These are phyloP conservation scores for Cryptococcus wingfieldii DNA, from an alignment of 1,284 basidiomycete species.

Conservation along the genomic window DNA sequence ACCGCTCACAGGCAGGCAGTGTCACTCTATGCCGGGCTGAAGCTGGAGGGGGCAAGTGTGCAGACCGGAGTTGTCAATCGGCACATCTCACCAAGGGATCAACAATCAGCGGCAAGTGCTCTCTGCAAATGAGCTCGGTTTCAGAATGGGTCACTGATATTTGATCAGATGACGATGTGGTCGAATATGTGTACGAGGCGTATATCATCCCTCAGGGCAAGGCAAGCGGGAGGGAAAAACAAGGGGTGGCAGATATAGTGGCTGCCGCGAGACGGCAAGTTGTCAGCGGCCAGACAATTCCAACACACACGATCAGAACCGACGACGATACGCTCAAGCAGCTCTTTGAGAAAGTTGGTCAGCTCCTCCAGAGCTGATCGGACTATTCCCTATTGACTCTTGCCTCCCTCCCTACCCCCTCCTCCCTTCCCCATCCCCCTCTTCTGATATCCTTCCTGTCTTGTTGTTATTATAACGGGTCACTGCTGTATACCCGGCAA, in stretches of 20 bases:
- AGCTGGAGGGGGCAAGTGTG: slow-evolving; percentile 36
- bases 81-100: slow-evolving; percentile 30
- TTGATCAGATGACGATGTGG: slow-evolving; percentile 31
- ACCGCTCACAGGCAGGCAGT: slow-evolving; percentile 20
- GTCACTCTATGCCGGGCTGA: slow-evolving; percentile 33
- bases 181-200: slow-evolving; percentile 21
- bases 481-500: too few species aligned
- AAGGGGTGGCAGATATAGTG: neutral
- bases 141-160: neutral
- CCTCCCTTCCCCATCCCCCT: neutral
- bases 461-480: too few species aligned
- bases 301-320: neutral
- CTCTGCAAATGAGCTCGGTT: neutral
- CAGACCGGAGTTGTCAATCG: slow-evolving; percentile 31
- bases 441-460: neutral
- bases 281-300: too few species aligned
- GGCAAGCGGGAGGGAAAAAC: neutral
- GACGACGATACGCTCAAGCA: neutral
- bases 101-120: slow-evolving; percentile 31
- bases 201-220: neutral
- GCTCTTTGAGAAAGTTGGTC: slow-evolving; percentile 1
- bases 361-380: neutral
- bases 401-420: neutral
- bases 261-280: neutral
- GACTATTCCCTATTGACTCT: neutral